Base-by-base conservation (phyloP, 1,139 yeast species). In the Dujonia santamariae region DNA sequence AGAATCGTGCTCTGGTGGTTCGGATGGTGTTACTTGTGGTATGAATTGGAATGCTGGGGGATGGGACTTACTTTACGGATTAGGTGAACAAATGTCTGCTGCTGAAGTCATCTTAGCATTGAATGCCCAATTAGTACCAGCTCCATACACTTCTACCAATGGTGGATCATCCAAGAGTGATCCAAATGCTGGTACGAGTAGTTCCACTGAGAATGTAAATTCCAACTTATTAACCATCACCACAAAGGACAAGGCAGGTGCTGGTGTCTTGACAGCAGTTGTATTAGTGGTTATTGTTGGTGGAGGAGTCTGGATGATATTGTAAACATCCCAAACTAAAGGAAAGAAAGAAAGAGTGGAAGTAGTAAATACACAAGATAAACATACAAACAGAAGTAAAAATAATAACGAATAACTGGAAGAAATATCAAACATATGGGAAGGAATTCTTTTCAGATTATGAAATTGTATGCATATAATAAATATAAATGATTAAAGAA, bases 61-160 rank as follows among this genome's bases (percentile, higher is more conserved):
- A 7, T 80, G 84, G 78, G 94, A 85, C 59, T 80, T 77, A 3
- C 49, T 53, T 28, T 83, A 71, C 51, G 94, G 95, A 4, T 62
- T 85, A 16, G 95, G 95, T 26, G 92, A 85, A 54, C 90, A 85
- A 53, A 76, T 82, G 72, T 65, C 74, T 36, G 90, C 95, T 0
- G 62, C 85, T 39, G 95, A 84, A 49, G 74, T 75, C n/a, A 71
- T 85, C 34, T 48, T 59, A 35, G 55, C 67, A 22, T 54, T 67
- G n/a, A 19, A 19, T 16, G 51, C 32, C 44, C 46, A 51, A 21
- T 20, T 9, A 7, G 9, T 20, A 18, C 52, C 54, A 14, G 50
- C 59, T 7, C 72, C 72, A 8, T 56, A 57, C 31, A 56, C 69
- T n/a, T 60, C 61, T 17, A 40, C 54, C 8, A 63, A 61, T 8